Evolutionary conservation across 2,329 filamentous ascomycete genomes (phyloP).

Genomic region (Botryotinia calthae): DNA sequence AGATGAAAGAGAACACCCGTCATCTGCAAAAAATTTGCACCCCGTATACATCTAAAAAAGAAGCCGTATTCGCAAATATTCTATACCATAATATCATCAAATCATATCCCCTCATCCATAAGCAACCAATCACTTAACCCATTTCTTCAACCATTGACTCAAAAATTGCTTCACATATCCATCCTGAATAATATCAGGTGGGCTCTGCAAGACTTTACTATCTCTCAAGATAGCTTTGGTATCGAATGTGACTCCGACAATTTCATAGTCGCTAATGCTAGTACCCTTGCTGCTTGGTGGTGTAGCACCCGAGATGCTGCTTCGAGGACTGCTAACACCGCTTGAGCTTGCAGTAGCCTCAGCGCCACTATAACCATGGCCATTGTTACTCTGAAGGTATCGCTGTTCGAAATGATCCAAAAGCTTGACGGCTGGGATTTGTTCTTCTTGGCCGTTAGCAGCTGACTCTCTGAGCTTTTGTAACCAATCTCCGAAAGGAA

Average conservation of each 20-base stretch:
- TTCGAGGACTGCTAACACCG: constrained; percentile 4
- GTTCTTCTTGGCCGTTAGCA: constrained; percentile 41
- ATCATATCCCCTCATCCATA: neutral
- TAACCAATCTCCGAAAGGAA: constrained; percentile 47
- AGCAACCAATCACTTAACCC: neutral
- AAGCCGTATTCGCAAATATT: neutral
- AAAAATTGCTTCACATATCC: constrained; percentile 20
- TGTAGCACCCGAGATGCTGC: neutral
- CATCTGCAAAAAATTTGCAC: neutral
- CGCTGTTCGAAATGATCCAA: constrained; percentile 22
- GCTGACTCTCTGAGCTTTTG: constrained; percentile 45
- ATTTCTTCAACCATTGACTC: constrained; percentile 18
- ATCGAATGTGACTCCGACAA: constrained; percentile 19
- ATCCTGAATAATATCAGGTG: constrained; percentile 21
- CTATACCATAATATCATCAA: neutral
- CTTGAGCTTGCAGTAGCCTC: constrained; percentile 2
- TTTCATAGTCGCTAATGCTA: constrained; percentile 9
- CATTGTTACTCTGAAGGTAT: constrained; percentile 18
- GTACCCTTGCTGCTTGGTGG: constrained; percentile 8
- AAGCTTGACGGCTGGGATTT: constrained; percentile 33
- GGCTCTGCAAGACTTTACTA: constrained; percentile 15
- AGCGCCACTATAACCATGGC: neutral
- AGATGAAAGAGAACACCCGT: neutral
- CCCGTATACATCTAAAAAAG: neutral
- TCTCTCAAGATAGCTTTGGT: constrained; percentile 18